A percentile compares a stretch with the other conserved stretches of the same genome.
These are phyloP conservation scores for Sequoiadendron giganteum DNA, from an alignment of 75 land plant species.

Conservation along the genomic window DNA sequence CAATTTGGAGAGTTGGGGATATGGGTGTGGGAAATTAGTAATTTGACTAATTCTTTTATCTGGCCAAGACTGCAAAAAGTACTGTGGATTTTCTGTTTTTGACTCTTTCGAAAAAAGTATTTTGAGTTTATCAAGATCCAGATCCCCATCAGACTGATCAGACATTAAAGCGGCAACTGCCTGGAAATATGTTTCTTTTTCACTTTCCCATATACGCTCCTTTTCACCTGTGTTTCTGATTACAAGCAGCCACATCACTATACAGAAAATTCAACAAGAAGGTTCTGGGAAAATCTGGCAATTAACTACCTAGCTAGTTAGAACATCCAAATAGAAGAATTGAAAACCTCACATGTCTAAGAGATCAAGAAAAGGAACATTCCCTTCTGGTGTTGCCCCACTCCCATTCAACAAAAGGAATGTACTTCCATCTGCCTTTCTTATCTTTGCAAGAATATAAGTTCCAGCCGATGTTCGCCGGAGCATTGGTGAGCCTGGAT, in stretches of 20 bases:
- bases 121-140: constrained; percentile 55
- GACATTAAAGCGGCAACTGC: constrained; percentile 85
- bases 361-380: constrained; percentile 92
- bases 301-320: not conserved
- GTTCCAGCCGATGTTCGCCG: constrained; percentile 84
- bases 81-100: constrained; percentile 91
- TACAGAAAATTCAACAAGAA: constrained; percentile 3
- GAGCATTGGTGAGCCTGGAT: constrained; percentile 96
- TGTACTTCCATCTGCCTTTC: constrained; percentile 62
- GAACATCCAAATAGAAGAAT: not conserved
- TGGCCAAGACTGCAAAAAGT: constrained; percentile 74
- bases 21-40: constrained; percentile 96
- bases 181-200: constrained; percentile 84
- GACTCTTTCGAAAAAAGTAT: constrained; percentile 87
- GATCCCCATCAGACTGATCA: constrained; percentile 68
- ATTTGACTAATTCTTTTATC: constrained; percentile 68
- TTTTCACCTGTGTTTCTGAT: constrained; percentile 83
- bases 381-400: constrained; percentile 94
- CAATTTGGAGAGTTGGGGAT: constrained; percentile 77
- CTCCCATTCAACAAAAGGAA: constrained; percentile 77
- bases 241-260: not conserved
- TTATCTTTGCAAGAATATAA: constrained; percentile 84
- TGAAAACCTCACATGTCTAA: constrained; percentile 71
- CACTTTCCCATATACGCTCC: constrained; percentile 95
- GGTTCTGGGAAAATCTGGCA: too few species aligned